A percentile compares a stretch with the other conserved stretches of the same genome.
phyloP scores from a whole-genome alignment of 1,284 basidiomycete genomes.

The Cutaneotrichosporon daszewskae region DNA sequence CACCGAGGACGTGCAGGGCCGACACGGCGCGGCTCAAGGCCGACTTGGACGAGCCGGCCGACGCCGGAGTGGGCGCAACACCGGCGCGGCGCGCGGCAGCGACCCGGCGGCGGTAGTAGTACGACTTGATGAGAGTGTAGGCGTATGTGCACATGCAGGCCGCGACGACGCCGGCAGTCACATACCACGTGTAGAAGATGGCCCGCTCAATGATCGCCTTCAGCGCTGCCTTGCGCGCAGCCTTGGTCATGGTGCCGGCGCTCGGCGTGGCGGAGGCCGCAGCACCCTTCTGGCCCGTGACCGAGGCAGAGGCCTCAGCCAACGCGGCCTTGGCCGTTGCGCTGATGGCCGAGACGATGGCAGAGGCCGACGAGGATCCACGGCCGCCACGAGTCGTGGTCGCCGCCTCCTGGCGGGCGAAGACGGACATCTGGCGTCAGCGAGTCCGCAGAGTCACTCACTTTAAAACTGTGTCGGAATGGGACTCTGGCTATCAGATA shows the following conservation, averaged over 20 bases:
- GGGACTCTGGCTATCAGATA: too few species aligned
- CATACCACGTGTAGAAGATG: slow-evolving; percentile 8
- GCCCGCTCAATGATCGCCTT: slow-evolving; percentile 2
- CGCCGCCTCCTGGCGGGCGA: slow-evolving; percentile 5
- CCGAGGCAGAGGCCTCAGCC: neutral
- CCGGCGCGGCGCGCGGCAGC: slow-evolving; percentile 2
- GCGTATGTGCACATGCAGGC: slow-evolving; percentile 5
- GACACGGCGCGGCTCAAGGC: neutral
- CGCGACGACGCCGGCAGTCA: slow-evolving; percentile 10
- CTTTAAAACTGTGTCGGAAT: too few species aligned
- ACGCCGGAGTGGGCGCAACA: neutral
- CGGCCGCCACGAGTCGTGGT: neutral
- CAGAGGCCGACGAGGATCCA: neutral
- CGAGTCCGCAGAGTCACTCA: too few species aligned
- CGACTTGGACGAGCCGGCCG: neutral
- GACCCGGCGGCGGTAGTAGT: slow-evolving; percentile 7
- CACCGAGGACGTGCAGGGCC: slow-evolving; percentile 1
- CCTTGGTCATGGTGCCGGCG: slow-evolving; percentile 1
- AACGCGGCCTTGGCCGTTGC: slow-evolving; percentile 2
- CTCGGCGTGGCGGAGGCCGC: neutral
- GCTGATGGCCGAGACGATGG: neutral
- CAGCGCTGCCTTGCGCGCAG: slow-evolving; percentile 1
- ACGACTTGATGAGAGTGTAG: slow-evolving; percentile 1
- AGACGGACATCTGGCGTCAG: slow-evolving; percentile 3
- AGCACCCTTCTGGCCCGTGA: neutral